Percentiles rank a stretch among this genome's conserved stretches.
Conservation (phyloP, 2,329 filamentous ascomycete species). For the Fusarium camptoceras region DNA sequence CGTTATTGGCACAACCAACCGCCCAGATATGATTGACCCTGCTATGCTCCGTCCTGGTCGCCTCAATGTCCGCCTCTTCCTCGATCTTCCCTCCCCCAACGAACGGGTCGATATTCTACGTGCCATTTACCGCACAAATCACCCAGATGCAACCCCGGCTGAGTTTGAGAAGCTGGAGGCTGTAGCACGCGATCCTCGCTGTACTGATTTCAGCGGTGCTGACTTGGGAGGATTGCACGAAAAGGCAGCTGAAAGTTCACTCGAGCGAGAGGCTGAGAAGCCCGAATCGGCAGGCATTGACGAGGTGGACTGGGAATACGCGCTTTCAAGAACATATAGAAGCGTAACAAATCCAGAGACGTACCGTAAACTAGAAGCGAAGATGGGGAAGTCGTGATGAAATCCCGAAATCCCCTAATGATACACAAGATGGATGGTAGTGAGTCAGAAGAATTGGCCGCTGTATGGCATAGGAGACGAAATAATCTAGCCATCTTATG, state of each 20-base stretch:
- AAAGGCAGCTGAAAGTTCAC: constrained; percentile 65
- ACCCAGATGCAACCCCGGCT: constrained; percentile 54
- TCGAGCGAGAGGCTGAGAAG: constrained; percentile 50
- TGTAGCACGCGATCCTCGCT: constrained; percentile 75
- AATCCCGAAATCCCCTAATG: background rate
- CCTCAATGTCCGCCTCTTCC: constrained; percentile 87
- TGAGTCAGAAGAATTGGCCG: background rate
- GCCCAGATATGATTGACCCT: constrained; percentile 95
- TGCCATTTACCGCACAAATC: constrained; percentile 68
- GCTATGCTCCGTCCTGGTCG: constrained; percentile 94
- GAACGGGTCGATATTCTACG: constrained; percentile 88
- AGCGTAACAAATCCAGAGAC: constrained; percentile 62
- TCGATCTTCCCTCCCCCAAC: constrained; percentile 82
- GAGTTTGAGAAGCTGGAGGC: constrained; percentile 66
- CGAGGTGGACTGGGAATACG: constrained; percentile 64
- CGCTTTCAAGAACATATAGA: constrained; percentile 60
- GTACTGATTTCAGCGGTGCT: constrained; percentile 80
- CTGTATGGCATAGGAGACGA: background rate
- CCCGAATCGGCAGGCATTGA: constrained; percentile 44
- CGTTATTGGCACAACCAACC: constrained; percentile 93
- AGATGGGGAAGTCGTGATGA: constrained; percentile 26
- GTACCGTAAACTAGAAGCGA: constrained; percentile 53
- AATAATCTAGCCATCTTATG: background rate
- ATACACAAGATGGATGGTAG: background rate
- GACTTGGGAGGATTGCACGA: constrained; percentile 64